Evolutionary conservation across 352 stramenopile genomes (phyloP), one percentile per base, ranked within the genome.

Genomic region (Pythium grandisporangium): DNA sequence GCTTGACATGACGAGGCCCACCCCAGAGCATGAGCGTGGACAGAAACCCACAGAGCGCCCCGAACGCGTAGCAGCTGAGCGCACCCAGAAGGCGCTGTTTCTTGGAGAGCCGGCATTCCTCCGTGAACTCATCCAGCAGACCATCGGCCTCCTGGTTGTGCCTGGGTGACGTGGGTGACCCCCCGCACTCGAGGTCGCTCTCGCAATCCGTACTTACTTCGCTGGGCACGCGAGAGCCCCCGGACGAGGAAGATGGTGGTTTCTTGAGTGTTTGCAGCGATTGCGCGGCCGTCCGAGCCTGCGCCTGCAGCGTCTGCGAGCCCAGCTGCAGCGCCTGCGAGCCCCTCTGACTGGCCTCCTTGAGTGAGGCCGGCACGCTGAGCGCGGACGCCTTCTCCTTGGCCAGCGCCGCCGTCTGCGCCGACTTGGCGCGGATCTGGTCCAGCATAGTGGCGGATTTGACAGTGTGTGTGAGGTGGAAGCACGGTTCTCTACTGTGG

Each of bases 11-110:
- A 50, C 70, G 73, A 2, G 77, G 70, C 1, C 77, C 77, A 22
- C 74, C 75, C 72, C 72, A 88, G 69, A 88, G 66, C 65, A 91
- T 81, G 17, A 88, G 48, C 45, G 77, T 88, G 14, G 77, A 79
- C 27, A 91, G 35, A 48, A 92, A 84, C 33, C 71, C 70, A 49
- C 75, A 89, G 24, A 92, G 42, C 6, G 71, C 63, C 26, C 78
- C 76, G 39, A 84, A 78, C 8, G 61, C 37, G 52, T 92, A 92
- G 63, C 73, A 88, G 32, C 63, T 67, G 7, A 84, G 37, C 3
- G 75, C 74, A 20, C 70, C 78, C 51, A 89, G 84, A 13, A 89
- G 72, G 26, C 78, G 61, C 51, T 92, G 75, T 38, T 74, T 73
- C 37, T 88, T 88, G 2, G 72, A 82, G 44, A 91, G 74, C 6